phyloP scores from a whole-genome alignment of 129 eudicot species.

The Flaveria sonorensis region DNA sequence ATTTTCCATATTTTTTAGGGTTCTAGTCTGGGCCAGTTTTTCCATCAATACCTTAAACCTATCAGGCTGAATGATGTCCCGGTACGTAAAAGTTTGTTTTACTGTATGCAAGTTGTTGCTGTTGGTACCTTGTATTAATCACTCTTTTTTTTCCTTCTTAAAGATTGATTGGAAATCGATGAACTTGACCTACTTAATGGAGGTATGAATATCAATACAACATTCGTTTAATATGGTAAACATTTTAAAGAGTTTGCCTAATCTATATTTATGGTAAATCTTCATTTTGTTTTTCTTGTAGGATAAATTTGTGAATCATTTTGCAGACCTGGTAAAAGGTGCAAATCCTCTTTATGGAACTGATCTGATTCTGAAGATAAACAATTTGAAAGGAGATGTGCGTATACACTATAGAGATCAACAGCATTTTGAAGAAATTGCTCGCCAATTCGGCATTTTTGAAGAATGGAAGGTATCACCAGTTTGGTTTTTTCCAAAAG shows the following conservation, averaged over 20 bases:
- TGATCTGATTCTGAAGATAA: constrained; percentile 57
- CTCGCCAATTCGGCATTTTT: constrained; percentile 88
- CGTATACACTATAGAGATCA: constrained; percentile 77
- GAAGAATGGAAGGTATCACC: constrained; percentile 95
- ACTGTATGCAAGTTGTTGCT: neutral
- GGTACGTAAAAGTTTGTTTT: constrained; percentile 44
- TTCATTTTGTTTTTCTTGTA: constrained; percentile 28
- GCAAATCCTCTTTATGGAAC: constrained; percentile 65
- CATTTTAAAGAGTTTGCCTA: neutral
- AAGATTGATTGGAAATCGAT: constrained; percentile 94
- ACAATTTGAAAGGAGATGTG: constrained; percentile 70
- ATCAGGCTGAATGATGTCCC: constrained; percentile 77
- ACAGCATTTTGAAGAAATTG: constrained; percentile 69
- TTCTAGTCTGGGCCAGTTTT: constrained; percentile 95
- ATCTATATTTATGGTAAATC: constrained; percentile 18
- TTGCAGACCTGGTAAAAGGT: constrained; percentile 64
- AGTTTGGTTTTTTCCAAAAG: constrained; percentile 5
- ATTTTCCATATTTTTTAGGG: constrained; percentile 52
- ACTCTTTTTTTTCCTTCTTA: constrained; percentile 16
- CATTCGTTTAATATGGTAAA: neutral
- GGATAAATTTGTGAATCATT: constrained; percentile 76
- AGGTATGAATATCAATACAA: constrained; percentile 52
- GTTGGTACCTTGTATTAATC: constrained; percentile 22
- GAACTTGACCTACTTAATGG: constrained; percentile 86
- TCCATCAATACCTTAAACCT: constrained; percentile 81